A percentile compares a stretch with the other conserved stretches of the same genome.
phyloP scores from a whole-genome alignment of 2,329 filamentous ascomycete species.

The Colletotrichum australisinense region DNA sequence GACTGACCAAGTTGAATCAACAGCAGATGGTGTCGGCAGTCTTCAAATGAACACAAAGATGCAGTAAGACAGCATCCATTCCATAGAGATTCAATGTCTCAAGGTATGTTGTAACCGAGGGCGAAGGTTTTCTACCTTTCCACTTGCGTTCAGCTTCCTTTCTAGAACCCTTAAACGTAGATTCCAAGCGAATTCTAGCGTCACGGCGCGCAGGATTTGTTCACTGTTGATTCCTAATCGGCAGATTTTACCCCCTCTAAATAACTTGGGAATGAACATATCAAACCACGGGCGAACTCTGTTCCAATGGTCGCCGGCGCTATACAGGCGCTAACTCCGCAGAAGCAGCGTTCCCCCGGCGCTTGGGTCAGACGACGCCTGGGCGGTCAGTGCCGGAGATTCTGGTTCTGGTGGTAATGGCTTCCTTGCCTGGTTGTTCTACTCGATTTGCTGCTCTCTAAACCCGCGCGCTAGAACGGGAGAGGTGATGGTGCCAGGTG shows the following conservation, averaged over 20 bases:
- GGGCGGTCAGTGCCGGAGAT: background rate
- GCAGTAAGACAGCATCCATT: background rate
- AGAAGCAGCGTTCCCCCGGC: background rate
- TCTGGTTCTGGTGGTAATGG: background rate
- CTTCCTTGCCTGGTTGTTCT: background rate
- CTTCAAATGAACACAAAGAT: background rate
- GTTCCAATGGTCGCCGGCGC: constrained; percentile 1
- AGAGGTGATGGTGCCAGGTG: background rate
- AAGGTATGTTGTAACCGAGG: background rate
- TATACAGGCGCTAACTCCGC: background rate
- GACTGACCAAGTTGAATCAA: background rate
- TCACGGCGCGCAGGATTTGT: background rate
- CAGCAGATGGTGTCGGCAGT: background rate
- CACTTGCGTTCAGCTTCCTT: background rate
- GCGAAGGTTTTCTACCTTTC: background rate
- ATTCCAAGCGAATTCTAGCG: background rate
- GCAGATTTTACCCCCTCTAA: background rate
- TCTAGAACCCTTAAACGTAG: background rate
- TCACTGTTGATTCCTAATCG: background rate
- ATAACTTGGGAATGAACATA: background rate
- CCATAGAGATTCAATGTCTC: background rate
- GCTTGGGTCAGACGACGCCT: constrained; percentile 2
- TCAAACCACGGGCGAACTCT: constrained; percentile 31
- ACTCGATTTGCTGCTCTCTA: background rate
- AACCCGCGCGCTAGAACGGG: constrained; percentile 8